A percentile compares a stretch with the other conserved stretches of the same genome.
phyloP scores from a whole-genome alignment of 2,329 filamentous ascomycete genomes.

The Hymenoscyphus repandus region DNA sequence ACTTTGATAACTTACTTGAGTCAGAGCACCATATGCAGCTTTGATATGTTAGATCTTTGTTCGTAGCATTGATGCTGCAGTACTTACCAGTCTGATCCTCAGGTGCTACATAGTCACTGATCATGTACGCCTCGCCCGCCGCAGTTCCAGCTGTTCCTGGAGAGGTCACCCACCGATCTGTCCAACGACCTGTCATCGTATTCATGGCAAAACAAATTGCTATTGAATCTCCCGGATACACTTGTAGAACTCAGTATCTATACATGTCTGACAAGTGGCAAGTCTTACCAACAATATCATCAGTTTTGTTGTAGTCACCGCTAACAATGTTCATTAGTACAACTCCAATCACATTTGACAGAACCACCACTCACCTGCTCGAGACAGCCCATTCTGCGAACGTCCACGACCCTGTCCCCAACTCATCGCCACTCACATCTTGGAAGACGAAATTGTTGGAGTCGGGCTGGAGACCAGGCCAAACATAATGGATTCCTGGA shows the following conservation, averaged over 20 bases:
- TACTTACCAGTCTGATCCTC: not conserved
- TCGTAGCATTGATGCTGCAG: not conserved
- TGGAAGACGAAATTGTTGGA: conserved; percentile 7
- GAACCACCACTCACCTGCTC: not conserved
- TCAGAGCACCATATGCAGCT: conserved; percentile 5
- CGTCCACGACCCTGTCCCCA: not conserved
- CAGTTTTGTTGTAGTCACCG: conserved; percentile 3
- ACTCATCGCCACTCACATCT: conserved; percentile 5
- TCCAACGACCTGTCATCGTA: not conserved
- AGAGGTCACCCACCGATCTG: not conserved
- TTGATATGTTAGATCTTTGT: not conserved
- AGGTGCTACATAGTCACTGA: not conserved
- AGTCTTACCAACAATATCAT: not conserved
- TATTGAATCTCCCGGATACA: conserved; percentile 5
- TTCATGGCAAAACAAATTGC: conserved; percentile 4
- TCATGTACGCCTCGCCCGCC: not conserved
- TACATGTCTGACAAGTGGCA: too few relatives aligned
- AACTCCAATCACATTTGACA: not conserved
- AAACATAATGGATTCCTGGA: conserved; percentile 5
- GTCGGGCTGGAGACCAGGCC: conserved; percentile 2
- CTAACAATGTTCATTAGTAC: not conserved
- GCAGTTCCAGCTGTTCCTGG: not conserved
- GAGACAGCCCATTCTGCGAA: conserved; percentile 5
- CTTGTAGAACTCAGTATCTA: not conserved
- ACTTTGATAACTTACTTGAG: conserved; percentile 1